Evolutionary conservation across 306 rosid genomes (phyloP), one percentile per base, ranked within the genome.

Genomic region (Gastrolobium villosum): DNA sequence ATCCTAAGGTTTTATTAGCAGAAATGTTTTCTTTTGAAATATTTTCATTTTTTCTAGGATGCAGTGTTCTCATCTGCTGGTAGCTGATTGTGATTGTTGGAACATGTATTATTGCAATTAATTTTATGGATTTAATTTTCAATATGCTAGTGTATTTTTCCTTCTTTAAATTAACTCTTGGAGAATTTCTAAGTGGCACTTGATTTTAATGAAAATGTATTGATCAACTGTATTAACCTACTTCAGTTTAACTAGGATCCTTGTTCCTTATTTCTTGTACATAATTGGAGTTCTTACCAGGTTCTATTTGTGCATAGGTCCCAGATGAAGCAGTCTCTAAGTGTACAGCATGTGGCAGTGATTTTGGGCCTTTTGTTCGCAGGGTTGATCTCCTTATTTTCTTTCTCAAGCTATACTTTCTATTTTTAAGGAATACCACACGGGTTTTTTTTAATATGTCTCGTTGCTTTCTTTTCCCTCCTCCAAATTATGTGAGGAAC

Each of bases 281-380:
- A 35, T 41, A 31, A 85, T n/a, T 76, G 3, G 44, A 64, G 30
- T 70, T 10, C 65, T 81, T 49, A 41, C 66, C 41, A 53, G 67
- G 30, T 71, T 48, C 67, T 67, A 30, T 75, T 10, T 7, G 20
- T 81, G 28, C 63, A 48, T 81, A 96, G 99, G 97, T 96, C 53
- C 98, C 99, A 28, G 99, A 96, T 82, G 99, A 96, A 85, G 98
- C 99, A 31, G 98, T 93, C 78, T 67, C 94, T 36, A 96, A 96
- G 76, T 96, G 99, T 63, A 91, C 90, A 2, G 86, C 90, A 6
- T 96, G 99, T 61, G 91, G 89, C 54, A 63, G 90, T 50, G 98
- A 96, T 86, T 96, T 96, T 87, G 90, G 96, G 70, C 89, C 99
- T 73, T 91, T 96, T 86, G 44, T 69, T 41, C 84, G 82, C 67